Conservation (phyloP, 345 rosid genomes). For the Punica granatum region DNA sequence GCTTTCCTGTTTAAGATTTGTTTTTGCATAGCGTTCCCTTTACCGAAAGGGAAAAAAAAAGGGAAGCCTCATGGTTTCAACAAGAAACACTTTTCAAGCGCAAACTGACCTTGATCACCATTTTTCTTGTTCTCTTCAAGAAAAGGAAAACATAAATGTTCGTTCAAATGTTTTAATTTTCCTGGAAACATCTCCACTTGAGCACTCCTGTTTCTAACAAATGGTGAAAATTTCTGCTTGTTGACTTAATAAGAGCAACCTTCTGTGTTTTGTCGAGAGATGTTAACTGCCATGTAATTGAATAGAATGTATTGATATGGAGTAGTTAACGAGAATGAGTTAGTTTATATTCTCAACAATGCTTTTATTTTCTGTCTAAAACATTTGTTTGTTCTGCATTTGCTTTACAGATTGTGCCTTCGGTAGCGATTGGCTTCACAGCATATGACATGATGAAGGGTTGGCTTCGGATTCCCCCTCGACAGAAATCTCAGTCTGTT, state of each 20-base stretch:
- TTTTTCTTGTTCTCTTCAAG: too few relatives aligned
- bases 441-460: slow-evolving; percentile 81
- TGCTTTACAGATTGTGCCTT: slow-evolving; percentile 69
- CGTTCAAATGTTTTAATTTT: background rate
- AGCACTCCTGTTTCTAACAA: background rate
- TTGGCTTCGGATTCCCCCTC: slow-evolving; percentile 81
- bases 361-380: background rate
- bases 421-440: slow-evolving; percentile 92
- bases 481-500: slow-evolving; percentile 37
- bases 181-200: background rate
- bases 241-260: background rate
- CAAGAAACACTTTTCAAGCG: background rate
- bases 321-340: background rate
- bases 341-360: background rate
- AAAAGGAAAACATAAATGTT: background rate
- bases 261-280: background rate
- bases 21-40: background rate
- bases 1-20: background rate
- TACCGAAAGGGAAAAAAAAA: background rate
- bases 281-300: background rate
- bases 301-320: background rate
- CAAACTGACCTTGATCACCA: background rate
- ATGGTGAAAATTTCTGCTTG: background rate
- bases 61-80: background rate
- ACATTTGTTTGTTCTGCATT: background rate